Conservation (phyloP, 2,329 filamentous ascomycete species). For the Neocucurbitaria cava region DNA sequence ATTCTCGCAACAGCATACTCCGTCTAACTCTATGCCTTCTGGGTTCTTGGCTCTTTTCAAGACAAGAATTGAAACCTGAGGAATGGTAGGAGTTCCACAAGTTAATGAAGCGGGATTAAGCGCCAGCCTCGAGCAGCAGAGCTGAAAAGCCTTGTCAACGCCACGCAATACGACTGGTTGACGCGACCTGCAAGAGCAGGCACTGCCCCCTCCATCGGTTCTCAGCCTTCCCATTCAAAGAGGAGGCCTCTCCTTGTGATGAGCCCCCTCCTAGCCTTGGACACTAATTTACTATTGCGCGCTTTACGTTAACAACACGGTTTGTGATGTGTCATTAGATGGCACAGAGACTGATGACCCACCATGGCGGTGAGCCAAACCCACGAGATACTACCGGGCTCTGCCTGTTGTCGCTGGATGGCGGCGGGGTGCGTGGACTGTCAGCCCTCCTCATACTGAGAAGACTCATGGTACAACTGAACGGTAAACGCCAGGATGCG, state of each 20-base stretch:
- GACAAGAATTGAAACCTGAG: no score
- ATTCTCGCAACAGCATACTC: no score
- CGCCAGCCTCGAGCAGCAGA: neutral
- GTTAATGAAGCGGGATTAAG: no score
- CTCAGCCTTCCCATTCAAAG: conserved; percentile 1
- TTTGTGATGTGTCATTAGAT: neutral
- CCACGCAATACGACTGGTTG: neutral
- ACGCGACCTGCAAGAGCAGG: neutral
- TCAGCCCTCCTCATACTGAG: conserved; percentile 29
- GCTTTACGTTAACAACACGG: neutral
- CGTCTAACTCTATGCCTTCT: no score
- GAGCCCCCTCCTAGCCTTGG: neutral
- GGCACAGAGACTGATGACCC: neutral
- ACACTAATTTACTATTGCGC: neutral
- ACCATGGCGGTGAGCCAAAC: conserved; percentile 11
- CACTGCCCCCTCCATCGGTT: neutral
- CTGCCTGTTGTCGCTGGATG: conserved; percentile 27
- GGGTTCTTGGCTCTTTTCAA: no score
- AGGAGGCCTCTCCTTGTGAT: neutral
- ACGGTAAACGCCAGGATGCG: neutral
- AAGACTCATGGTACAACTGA: conserved; percentile 23
- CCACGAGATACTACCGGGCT: conserved; percentile 13
- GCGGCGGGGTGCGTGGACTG: conserved; percentile 35
- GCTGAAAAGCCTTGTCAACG: neutral
- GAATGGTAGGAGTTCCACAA: no score